Evolutionary conservation across 441 rosid species (phyloP).

Genomic region (Gossypium trilobum): DNA sequence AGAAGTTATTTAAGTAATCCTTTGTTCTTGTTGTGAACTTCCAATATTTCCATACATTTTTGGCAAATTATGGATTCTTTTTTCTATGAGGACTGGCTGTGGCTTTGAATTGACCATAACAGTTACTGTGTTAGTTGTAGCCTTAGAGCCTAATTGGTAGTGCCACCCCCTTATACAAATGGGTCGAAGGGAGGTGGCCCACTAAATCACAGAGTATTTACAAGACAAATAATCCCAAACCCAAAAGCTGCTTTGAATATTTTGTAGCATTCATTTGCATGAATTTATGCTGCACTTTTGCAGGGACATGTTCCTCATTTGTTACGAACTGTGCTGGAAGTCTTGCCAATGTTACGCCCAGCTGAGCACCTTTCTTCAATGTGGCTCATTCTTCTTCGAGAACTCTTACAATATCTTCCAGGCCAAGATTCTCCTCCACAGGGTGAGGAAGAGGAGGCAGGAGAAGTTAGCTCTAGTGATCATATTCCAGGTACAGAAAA

Average conservation of each 20-base stretch:
- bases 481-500: conserved; percentile 35
- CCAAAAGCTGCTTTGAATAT: conserved; percentile 5
- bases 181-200: neutral
- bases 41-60: neutral
- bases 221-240: neutral
- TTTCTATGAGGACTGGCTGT: conserved; percentile 5
- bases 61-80: neutral
- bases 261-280: neutral
- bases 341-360: conserved; percentile 69
- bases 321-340: conserved; percentile 71
- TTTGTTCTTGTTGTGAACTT: neutral
- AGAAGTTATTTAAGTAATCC: neutral
- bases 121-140: neutral
- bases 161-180: neutral
- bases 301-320: conserved; percentile 82
- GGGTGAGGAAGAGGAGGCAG: conserved; percentile 48
- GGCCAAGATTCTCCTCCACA: conserved; percentile 37
- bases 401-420: conserved; percentile 74
- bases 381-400: conserved; percentile 77
- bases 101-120: neutral
- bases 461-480: conserved; percentile 31
- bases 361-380: conserved; percentile 65
- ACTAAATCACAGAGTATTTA: neutral
- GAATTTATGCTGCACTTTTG: conserved; percentile 16
- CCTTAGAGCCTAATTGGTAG: neutral